Percentiles rank a stretch among this genome's conserved stretches.
Conservation (phyloP, 2,329 filamentous ascomycete genomes). For the Clonostachys chloroleuca region DNA sequence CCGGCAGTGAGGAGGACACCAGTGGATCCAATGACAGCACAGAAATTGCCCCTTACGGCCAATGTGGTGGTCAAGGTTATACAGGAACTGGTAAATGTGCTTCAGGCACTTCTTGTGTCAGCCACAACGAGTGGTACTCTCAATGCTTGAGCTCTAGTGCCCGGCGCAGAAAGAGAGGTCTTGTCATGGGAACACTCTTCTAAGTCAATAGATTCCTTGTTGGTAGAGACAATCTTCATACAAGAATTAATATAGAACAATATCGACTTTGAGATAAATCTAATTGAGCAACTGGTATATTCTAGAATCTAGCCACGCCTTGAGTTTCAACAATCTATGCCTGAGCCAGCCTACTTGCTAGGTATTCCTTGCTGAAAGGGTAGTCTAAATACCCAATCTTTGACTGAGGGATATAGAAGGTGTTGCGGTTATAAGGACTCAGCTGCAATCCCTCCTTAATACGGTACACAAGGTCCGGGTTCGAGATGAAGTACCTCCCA, state of each 20-base stretch:
- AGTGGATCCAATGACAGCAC: not conserved
- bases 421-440: slow-evolving; percentile 13
- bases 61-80: slow-evolving; percentile 16
- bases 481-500: slow-evolving; percentile 21
- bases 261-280: no score
- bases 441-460: slow-evolving; percentile 16
- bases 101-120: slow-evolving; percentile 13
- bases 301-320: no score
- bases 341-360: no score
- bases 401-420: slow-evolving; percentile 14
- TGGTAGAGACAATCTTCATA: no score
- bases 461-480: slow-evolving; percentile 16
- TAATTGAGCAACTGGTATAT: no score
- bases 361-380: slow-evolving; percentile 11
- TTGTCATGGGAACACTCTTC: not conserved
- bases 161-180: not conserved
- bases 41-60: slow-evolving; percentile 6
- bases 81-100: slow-evolving; percentile 15
- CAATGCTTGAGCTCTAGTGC: slow-evolving; percentile 10
- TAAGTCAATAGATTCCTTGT: no score
- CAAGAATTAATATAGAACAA: no score
- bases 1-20: not conserved
- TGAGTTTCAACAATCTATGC: no score
- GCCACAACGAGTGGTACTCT: slow-evolving; percentile 18
- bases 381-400: slow-evolving; percentile 19